Evolutionary conservation across 495 filamentous ascomycete genomes (phyloP).

Genomic region (Xylaria palmicola): DNA sequence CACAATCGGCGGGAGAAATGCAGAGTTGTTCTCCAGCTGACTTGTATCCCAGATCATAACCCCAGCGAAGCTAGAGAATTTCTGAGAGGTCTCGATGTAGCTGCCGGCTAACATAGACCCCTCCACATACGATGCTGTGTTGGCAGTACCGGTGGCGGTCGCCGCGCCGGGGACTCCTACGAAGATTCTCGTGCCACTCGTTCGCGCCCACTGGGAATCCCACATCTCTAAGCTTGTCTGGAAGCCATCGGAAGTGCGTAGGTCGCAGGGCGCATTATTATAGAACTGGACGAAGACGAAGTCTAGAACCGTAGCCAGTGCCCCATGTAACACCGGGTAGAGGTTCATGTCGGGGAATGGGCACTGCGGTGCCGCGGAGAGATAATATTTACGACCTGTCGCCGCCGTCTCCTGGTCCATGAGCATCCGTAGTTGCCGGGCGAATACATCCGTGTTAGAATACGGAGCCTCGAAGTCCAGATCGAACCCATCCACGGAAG

Average conservation of each 20-base stretch:
- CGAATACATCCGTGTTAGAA: constrained; percentile 53
- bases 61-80: constrained; percentile 56
- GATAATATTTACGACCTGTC: constrained; percentile 46
- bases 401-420: constrained; percentile 44
- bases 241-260: constrained; percentile 48
- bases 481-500: constrained; percentile 59
- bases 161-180: constrained; percentile 64
- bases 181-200: constrained; percentile 58
- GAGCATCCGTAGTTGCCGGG: constrained; percentile 47
- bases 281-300: constrained; percentile 71
- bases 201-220: neutral
- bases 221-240: neutral
- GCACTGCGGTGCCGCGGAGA: constrained; percentile 57
- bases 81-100: neutral
- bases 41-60: constrained; percentile 72
- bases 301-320: constrained; percentile 51
- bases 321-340: constrained; percentile 48
- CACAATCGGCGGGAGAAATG: constrained; percentile 43
- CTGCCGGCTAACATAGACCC: neutral
- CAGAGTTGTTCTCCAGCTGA: constrained; percentile 57
- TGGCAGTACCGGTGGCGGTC: constrained; percentile 52
- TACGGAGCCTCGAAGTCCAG: constrained; percentile 39
- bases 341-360: constrained; percentile 55
- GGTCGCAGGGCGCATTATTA: constrained; percentile 61
- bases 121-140: constrained; percentile 42